Evolutionary conservation across 2,329 filamentous ascomycete species (phyloP), one percentile per base, ranked within the genome.

Genomic region (Phialophora expanda): DNA sequence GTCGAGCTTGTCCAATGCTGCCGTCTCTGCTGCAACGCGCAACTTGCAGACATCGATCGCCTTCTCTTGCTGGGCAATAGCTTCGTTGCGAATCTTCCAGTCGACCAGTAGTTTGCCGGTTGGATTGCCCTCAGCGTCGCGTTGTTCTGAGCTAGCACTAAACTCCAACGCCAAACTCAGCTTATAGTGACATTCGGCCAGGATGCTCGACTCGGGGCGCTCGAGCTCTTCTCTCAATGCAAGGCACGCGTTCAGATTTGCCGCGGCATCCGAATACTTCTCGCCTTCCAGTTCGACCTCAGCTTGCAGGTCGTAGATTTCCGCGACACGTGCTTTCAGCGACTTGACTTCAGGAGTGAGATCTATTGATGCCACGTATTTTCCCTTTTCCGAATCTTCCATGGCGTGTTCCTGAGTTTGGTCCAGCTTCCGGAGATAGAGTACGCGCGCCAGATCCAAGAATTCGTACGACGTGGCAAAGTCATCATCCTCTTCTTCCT

Each of bases 251-350:
- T 88, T 88, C 60, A 92, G 88, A 78, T 99, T 95, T 55, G 87
- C 85, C 61, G 97, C 91, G n/a, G 95, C 94, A 71, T 92, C 89
- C 50, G 87, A 84, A 75, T 97, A 99, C 81, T 90, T 89, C 79
- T 98, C 95, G 72, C 95, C 97, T 80, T 99, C 95, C 30, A 99
- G 84, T n/a, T 91, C 96, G 68, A 99, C 97, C 79, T 99, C 95
- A 9, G 93, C 91, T 68, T 98, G 90, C 63, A 97, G 86, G 76
- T 97, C 93, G 76, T 97, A 92, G 8, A 92, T 96, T 75, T 99
- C 95, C 67, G 92, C 92, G 38, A 98, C 85, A 64, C 92, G 88
- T 78, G 96, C 92, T 78, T 93, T 93, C 74, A 93, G 83, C 67
- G 90, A 87, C 70, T 84, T 81, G 22, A 79, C 73, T 69, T 81